Conservation (phyloP, 1,284 basidiomycete species). For the Tranzscheliella williamsii region DNA sequence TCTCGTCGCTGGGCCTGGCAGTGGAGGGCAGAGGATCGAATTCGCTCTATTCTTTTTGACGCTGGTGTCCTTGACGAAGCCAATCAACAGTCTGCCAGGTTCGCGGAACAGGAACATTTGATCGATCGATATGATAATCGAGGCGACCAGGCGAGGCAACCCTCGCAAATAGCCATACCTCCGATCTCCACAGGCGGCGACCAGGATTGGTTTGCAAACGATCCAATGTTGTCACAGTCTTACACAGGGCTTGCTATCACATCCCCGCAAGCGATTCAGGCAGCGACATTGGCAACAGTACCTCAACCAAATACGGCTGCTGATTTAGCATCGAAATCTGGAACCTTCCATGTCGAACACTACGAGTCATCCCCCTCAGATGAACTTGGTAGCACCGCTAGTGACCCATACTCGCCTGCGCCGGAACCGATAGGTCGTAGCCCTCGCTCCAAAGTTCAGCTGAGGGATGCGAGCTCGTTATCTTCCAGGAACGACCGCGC, state of each 20-base stretch:
- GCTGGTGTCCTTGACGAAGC: slow-evolving; percentile 9
- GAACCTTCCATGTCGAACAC: slow-evolving; percentile 9
- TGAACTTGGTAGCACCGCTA: slow-evolving; percentile 7
- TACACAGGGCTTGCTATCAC: slow-evolving; percentile 23
- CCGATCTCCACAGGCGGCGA: neutral
- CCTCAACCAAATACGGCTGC: too few species aligned
- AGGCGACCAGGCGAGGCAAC: neutral
- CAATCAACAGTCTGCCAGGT: neutral
- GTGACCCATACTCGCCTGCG: slow-evolving; percentile 27
- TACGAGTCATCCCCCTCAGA: slow-evolving; percentile 10
- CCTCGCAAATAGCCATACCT: too few species aligned
- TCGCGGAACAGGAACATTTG: neutral
- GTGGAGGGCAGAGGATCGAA: slow-evolving; percentile 31
- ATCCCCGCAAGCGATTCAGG: slow-evolving; percentile 17
- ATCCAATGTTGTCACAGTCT: slow-evolving; percentile 3
- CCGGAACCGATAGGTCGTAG: slow-evolving; percentile 24
- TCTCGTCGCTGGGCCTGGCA: slow-evolving; percentile 25
- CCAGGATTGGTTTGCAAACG: slow-evolving; percentile 5
- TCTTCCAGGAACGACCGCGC: slow-evolving; percentile 10
- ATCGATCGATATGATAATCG: neutral
- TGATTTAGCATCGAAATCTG: neutral
- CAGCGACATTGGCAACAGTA: slow-evolving; percentile 3
- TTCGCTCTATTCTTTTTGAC: slow-evolving; percentile 26
- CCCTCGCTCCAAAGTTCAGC: slow-evolving; percentile 21
- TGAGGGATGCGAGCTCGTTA: slow-evolving; percentile 14